Evolutionary conservation across 139 green algal genomes (phyloP), one percentile per base, ranked within the genome.

Genomic region (Chlorella sp.): DNA sequence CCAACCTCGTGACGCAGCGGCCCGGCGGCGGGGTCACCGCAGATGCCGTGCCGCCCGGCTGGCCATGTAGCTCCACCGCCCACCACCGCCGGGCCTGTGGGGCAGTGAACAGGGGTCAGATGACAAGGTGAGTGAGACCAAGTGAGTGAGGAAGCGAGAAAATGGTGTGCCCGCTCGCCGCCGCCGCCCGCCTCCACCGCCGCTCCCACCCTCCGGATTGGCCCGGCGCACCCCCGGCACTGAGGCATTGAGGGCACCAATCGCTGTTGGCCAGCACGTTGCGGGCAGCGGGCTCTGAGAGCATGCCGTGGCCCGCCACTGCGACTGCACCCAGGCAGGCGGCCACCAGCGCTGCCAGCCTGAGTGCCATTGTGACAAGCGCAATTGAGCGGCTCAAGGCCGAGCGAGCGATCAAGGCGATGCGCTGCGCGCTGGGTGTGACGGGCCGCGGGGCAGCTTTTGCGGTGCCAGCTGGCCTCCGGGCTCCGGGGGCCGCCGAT

Each of bases 1-100:
- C 73, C 73, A 1, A 74, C 83, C 28, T 87, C 83, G 34, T 87
- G 83, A 12, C 67, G 39, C 6, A 55, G 34, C 15, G 82, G 69
- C 11, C 25, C 34, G 26, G 78, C 17, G 1, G 60, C 2, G 1
- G 74, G 55, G 51, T 81, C 74, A 47, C 74, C 74, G 20, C 74
- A 81, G 30, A 81, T 32, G 51, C 76, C 65, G 69, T 73, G 76
- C 41, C 32, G 38, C 0, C 85, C 85, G 26, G 36, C 44, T 20
- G 85, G 85, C 63, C 64, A 88, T 7, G 34, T 44, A 2, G 73
- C 55, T 11, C 30, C 68, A n/a, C 55, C 44, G 12, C n/a, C 16
- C 17, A 84, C 71, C 41, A 82, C 72, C 2, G 64, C 83, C 23
- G 55, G n/a, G n/a, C 83, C 83, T 79, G 75, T 56, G 57, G 4